Evolutionary conservation across 2,329 filamentous ascomycete species (phyloP), one percentile per base, ranked within the genome.

Genomic region (Tolypocladium inflatum): DNA sequence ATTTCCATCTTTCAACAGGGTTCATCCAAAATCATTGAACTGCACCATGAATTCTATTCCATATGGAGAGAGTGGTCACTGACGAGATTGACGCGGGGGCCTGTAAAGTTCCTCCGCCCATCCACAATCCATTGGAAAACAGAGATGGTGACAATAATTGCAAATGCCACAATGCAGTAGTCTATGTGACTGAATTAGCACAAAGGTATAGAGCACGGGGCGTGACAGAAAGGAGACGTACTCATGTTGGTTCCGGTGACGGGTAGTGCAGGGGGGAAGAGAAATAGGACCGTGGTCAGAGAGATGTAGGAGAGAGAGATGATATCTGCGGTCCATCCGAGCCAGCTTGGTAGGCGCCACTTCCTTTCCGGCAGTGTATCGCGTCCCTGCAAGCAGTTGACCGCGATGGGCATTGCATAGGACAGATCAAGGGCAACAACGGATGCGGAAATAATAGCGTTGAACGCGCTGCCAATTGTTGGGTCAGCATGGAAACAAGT

Each of bases 371-470:
- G 88, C 8, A 90, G 73, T 73, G 84, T 84, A 39, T 76, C 81
- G 5, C 87, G 79, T 17, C 87, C 84, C 4, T 83, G 81, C 4
- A 88, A 68, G 57, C 84, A 80, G 65, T 90, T 89, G 63, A 91
- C 84, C 0, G 81, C 77, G 53, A 90, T 82, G 0, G 89, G 89
- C 43, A 92, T 89, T 7, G 82, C 88, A 63, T 92, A 92, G 2
- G 86, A 87, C 6, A 91, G 73, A 8, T 86, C 84, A 0, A 92
- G 78, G 1, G 87, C 82, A 9, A 91, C 87, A 0, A 91, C 88
- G 0, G 86, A 87, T 0, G 87, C 82, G 0, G 86, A 84, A 1
- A 88, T 79, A 63, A 90, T 88, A 17, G 87, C 87, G 48, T 87
- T 89, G 71, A 90, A 89, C 0, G 87, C 87, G 59, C 79, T 66